Evolutionary conservation across 208 protist species (phyloP), one percentile per base, ranked within the genome.

Genomic region (Trypanosoma platydactyli): DNA sequence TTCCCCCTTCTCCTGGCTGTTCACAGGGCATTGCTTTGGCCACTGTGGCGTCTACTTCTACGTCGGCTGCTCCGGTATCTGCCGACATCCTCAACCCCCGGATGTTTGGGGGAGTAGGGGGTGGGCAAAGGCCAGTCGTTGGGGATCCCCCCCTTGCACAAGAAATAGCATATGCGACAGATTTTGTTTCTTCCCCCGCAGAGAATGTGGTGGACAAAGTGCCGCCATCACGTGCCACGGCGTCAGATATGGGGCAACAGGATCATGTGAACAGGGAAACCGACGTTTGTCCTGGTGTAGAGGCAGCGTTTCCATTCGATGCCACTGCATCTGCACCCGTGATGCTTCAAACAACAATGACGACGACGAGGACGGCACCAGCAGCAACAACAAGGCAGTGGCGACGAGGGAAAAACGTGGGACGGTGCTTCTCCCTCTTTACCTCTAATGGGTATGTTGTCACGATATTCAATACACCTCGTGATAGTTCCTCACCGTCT

Each of bases 381-480:
- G 7, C 13, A 13, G 40, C 40, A 44, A 16, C 40, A 13, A 44
- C 40, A 44, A 48, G 22, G 25, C n/a, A 29, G 15, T 40, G 22
- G 24, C 40, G 27, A 50, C 61, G 44, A 48, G 33, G 33, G 5
- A 38, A 9, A 3, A 11, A 9, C 33, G 33, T 38, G 9, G 3
- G 5, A 9, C 33, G 9, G 33, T 75, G 55, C 25, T 59, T 69
- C 41, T 51, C 62, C 27, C 18, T 75, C 29, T 68, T 61, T 44
- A 63, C 69, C 15, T 46, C 69, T 41, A 67, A 40, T 63, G 69
- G 69, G n/a, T 18, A 52, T 64, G 69, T 75, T 50, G 24, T 75
- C n/a, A 54, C 55, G 40, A 16, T 75, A 16, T 60, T 40, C 55
- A 73, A 67, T 59, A 13, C 22, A 25, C 35, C 68, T 42, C 16